Evolutionary conservation across 2,329 filamentous ascomycete genomes (phyloP), one percentile per base, ranked within the genome.

Genomic region (Fusarium mangiferae): DNA sequence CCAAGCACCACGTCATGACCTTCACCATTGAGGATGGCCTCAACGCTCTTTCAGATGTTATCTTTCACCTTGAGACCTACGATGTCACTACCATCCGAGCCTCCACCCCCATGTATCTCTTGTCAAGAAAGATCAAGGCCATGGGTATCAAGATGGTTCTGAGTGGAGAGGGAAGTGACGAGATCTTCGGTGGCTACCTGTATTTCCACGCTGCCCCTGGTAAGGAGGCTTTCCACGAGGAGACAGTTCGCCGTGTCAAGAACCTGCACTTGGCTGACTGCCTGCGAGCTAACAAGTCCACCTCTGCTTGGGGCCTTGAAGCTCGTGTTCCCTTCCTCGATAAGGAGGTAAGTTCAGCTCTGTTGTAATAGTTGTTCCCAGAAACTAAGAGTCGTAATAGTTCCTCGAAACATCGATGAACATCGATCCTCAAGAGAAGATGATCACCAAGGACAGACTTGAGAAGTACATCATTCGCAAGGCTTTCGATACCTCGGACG

Each of bases 121-220:
- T 99, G 54, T 96, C 94, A 71, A 92, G 97, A 82, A 99, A 99
- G 89, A 99, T 99, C 88, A 99, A 99, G 89, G 96, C 95, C 41
- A 96, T 98, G 92, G 96, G 96, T 74, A 94, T 99, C 81, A 99
- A 99, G 90, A 99, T 99, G 96, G 96, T 99, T 65, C 89, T 99
- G 72, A 97, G 93, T 80, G 96, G 96, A 71, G 96, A 99, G 85
- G 96, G 96, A 56, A 96, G 93, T 80, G 96, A 99, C 83, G 96
- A 99, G 86, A 98, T 98, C 82, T 98, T 98, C 78, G 96, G 96
- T 73, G 96, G 96, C 60, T 99, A 99, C 84, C 91, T 99, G 26
- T 99, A 99, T 89, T 99, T 99, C 91, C 95, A 98, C 84, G 93
- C 92, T 70, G 96, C 96, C 5, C 96, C 96, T 28, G 89, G 94